Percentiles rank a stretch among this genome's conserved stretches.
Evolutionary conservation across 257 asterid species (phyloP).

Genomic region (Capsicum baccatum): DNA sequence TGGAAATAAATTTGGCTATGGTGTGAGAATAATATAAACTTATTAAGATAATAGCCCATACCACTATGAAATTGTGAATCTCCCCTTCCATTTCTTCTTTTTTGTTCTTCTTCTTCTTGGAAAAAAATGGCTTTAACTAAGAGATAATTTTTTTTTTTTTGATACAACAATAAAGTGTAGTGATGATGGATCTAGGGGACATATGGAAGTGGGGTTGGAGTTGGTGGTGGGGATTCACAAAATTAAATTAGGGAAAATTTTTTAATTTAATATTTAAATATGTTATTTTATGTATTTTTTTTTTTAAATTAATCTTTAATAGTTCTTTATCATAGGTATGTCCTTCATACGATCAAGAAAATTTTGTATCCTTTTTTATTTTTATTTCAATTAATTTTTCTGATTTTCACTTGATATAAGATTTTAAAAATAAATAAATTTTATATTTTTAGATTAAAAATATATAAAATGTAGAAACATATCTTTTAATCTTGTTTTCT

Average conservation of each 20-base stretch:
- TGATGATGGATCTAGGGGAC: background rate
- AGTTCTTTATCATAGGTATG: background rate
- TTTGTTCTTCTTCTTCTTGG: background rate
- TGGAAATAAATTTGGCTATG: slow-evolving; percentile 35
- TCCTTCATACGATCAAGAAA: background rate
- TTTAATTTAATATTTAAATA: too few relatives aligned
- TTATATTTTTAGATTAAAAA: too few relatives aligned
- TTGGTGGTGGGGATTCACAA: background rate
- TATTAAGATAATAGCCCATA: slow-evolving; percentile 50
- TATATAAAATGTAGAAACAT: too few relatives aligned
- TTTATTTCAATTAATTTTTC: too few relatives aligned
- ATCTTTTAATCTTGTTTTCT: too few relatives aligned
- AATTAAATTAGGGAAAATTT: background rate
- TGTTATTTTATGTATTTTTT: too few relatives aligned
- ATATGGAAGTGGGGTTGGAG: background rate
- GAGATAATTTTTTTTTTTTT: background rate
- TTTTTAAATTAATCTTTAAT: too few relatives aligned
- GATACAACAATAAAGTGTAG: background rate
- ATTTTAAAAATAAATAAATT: too few relatives aligned
- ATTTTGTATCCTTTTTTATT: background rate
- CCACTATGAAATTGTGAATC: slow-evolving; percentile 47
- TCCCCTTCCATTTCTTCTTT: slow-evolving; percentile 54
- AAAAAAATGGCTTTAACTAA: background rate
- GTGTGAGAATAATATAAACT: slow-evolving; percentile 54
- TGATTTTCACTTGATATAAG: too few relatives aligned